Conservation (phyloP, 2,329 filamentous ascomycete species). For the Aspergillus sp. region DNA sequence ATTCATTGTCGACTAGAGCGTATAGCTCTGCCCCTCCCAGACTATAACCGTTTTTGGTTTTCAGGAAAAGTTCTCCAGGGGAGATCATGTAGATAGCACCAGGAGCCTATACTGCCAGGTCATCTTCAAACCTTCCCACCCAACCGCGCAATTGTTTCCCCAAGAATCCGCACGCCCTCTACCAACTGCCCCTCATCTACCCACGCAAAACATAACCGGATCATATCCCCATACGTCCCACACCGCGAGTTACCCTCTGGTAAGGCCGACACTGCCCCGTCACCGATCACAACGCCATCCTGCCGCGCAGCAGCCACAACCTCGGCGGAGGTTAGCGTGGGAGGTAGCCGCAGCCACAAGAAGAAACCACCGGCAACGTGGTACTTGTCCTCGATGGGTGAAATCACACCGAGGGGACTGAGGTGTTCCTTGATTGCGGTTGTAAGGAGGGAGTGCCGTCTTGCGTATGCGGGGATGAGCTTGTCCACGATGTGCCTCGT, state of each 20-base stretch:
- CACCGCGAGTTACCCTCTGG: constrained; percentile 55
- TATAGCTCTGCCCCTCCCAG: too few relatives aligned
- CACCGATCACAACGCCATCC: constrained; percentile 69
- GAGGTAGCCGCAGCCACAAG: constrained; percentile 73
- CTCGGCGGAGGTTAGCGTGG: constrained; percentile 55
- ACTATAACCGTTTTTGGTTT: too few relatives aligned
- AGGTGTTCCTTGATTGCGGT: constrained; percentile 64
- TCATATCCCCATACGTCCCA: constrained; percentile 47
- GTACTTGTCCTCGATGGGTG: constrained; percentile 22
- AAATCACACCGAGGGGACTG: constrained; percentile 62
- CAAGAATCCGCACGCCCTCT: constrained; percentile 70
- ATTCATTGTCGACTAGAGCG: too few relatives aligned
- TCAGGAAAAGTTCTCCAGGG: too few relatives aligned
- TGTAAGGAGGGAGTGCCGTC: constrained; percentile 60
- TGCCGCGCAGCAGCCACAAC: constrained; percentile 62
- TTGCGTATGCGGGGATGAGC: constrained; percentile 61
- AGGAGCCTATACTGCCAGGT: too few relatives aligned
- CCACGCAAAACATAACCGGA: constrained; percentile 75
- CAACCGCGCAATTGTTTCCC: constrained; percentile 29
- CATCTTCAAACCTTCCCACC: too few relatives aligned
- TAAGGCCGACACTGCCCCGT: constrained; percentile 65
- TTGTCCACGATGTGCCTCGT: constrained; percentile 54
- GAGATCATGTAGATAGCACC: too few relatives aligned
- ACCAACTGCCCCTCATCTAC: constrained; percentile 67
- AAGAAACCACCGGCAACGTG: constrained; percentile 79